phyloP scores from a whole-genome alignment of 192 early-diverging fungal genomes.

The Podila horticola region DNA sequence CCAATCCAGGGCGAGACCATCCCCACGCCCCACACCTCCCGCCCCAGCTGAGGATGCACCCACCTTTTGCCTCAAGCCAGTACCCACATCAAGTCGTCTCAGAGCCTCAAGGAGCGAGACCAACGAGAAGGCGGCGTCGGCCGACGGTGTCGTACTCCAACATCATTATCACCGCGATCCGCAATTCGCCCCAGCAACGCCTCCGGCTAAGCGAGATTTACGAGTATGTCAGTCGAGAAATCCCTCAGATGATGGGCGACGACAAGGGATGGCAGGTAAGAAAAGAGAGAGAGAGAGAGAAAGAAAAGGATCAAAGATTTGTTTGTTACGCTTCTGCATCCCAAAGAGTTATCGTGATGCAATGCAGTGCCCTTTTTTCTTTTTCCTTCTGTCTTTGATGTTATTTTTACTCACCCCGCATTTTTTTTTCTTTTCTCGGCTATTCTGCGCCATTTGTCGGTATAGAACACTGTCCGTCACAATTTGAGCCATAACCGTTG shows the following conservation, averaged over 20 bases:
- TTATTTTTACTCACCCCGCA: background rate
- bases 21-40: no score
- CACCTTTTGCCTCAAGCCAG: background rate
- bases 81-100: background rate
- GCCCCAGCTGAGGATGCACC: background rate
- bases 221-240: constrained; percentile 21
- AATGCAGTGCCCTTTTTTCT: background rate
- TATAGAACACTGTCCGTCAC: constrained; percentile 28
- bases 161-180: constrained; percentile 23
- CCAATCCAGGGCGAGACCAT: no score
- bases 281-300: background rate
- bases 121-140: constrained; percentile 14
- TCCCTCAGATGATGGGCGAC: constrained; percentile 20
- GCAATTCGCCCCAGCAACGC: constrained; percentile 20
- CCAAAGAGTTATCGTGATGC: background rate
- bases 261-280: constrained; percentile 36
- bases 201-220: constrained; percentile 20
- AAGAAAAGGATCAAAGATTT: background rate
- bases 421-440: background rate
- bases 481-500: constrained; percentile 26
- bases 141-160: constrained; percentile 23
- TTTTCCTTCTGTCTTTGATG: background rate
- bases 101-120: background rate
- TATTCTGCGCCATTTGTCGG: background rate
- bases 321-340: background rate